Base-by-base conservation (phyloP, 2,329 filamentous ascomycete species). In the Diaporthe ampelina region DNA sequence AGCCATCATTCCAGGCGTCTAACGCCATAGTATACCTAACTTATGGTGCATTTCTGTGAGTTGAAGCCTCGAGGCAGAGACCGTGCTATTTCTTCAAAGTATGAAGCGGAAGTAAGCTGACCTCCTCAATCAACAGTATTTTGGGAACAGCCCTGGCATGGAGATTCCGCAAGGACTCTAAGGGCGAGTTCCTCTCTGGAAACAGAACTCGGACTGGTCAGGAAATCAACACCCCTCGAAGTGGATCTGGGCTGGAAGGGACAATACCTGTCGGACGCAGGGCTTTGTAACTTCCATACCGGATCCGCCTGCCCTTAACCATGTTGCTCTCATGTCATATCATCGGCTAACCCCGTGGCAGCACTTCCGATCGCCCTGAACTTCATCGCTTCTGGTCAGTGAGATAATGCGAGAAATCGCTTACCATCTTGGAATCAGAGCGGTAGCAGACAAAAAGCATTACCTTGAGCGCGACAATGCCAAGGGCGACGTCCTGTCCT, bases 321-420 rank as follows among this genome's bases (percentile, higher is more conserved):
- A 50, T 37, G 32, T 17, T 37, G 9, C 13, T 32, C 6, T 54
- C 43, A 3, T 24, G 26, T 21, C 59, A n/a, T 54, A 37, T 63
- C 50, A 37, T 37, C 43, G 63, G 15, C 70, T 76, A 32, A 65
- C 32, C 35, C 13, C 40, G 3, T 48, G 78, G 75, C 80, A 97
- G 94, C 93, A 78, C 86, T 95, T 77, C 94, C 94, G 79, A 86
- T 97, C 84, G 94, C 94, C 83, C 88, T 97, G 82, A 97, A 97
- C 86, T 97, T 97, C 87, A 94, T 97, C 86, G 94, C 94, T 83
- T 94, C 94, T 87, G 94, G 94, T 97, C 91, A 96, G 94, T 96
- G 72, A 85, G 84, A 83, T 82, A 82, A 81, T 80, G 80, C 76
- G 70, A 77, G 73, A 76, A 73, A 78, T 77, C 79, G 77, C 78